Evolutionary conservation across 2,329 filamentous ascomycete species (phyloP).

Genomic region (Monosporascus sp.): DNA sequence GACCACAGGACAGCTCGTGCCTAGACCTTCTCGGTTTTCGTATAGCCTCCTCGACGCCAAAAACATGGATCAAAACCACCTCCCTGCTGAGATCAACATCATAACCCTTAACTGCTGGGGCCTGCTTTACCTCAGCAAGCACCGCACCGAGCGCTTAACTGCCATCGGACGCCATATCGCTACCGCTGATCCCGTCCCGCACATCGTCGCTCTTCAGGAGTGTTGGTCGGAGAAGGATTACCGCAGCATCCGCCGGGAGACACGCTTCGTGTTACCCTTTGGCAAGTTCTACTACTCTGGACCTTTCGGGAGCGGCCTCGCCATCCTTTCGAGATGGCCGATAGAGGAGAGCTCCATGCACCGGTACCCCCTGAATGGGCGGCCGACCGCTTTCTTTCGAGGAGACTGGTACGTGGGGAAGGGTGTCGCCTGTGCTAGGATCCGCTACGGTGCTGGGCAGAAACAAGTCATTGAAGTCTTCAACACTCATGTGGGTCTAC

Average conservation of each 20-base stretch:
- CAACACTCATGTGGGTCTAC: conserved; percentile 68
- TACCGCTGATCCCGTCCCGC: conserved; percentile 58
- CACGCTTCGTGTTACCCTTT: conserved; percentile 70
- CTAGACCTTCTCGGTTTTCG: too few species aligned
- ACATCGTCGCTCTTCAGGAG: conserved; percentile 92
- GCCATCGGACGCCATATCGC: conserved; percentile 83
- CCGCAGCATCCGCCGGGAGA: conserved; percentile 67
- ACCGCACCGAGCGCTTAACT: conserved; percentile 68
- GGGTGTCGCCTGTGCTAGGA: conserved; percentile 77
- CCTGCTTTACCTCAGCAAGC: conserved; percentile 76
- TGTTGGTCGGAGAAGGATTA: conserved; percentile 89
- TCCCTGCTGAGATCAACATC: conserved; percentile 62
- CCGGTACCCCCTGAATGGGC: conserved; percentile 83
- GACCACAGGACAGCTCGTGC: background rate
- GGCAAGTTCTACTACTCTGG: conserved; percentile 92
- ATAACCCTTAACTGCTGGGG: conserved; percentile 97
- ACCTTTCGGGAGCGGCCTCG: conserved; percentile 83
- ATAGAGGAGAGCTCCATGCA: conserved; percentile 86
- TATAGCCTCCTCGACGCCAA: background rate
- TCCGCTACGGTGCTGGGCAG: conserved; percentile 60
- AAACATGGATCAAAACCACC: conserved; percentile 21
- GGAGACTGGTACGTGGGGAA: conserved; percentile 98
- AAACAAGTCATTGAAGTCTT: conserved; percentile 81
- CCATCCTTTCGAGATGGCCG: conserved; percentile 85
- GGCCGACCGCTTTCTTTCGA: conserved; percentile 87